phyloP scores from a whole-genome alignment of 768 basidiomycete species.

The Russula lepida region DNA sequence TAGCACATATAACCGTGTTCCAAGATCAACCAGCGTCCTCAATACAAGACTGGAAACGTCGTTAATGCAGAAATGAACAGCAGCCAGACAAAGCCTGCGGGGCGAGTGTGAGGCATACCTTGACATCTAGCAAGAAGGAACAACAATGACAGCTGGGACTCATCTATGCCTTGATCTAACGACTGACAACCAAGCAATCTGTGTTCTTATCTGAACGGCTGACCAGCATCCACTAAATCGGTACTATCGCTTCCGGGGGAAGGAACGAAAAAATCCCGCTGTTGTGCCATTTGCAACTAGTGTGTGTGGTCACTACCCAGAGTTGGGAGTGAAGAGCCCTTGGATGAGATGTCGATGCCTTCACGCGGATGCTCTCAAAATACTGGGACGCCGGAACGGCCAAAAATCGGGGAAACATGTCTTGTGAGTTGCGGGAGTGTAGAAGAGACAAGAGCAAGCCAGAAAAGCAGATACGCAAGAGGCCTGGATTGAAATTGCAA shows the following conservation, averaged over 20 bases:
- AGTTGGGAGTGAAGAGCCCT: not conserved
- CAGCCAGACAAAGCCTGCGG: not conserved
- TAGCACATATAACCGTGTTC: not conserved
- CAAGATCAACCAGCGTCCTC: not conserved
- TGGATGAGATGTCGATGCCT: not conserved
- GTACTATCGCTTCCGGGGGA: too few relatives aligned
- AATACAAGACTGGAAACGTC: not conserved
- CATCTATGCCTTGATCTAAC: not conserved
- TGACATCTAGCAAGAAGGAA: not conserved
- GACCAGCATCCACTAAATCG: not conserved
- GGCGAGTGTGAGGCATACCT: not conserved
- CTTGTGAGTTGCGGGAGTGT: not conserved
- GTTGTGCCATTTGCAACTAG: not conserved
- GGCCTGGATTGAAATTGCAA: not conserved
- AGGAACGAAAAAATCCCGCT: not conserved
- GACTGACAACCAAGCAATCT: not conserved
- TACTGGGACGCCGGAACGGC: constrained; percentile 3
- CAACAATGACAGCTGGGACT: not conserved
- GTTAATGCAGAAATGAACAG: not conserved
- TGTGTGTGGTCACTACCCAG: not conserved
- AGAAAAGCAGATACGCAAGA: not conserved
- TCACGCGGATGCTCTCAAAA: not conserved
- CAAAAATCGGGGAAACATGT: constrained; percentile 9
- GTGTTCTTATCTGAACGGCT: not conserved
- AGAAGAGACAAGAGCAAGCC: constrained; percentile 6